Conservation (phyloP, 768 basidiomycete species). For the Boletus bicolor region DNA sequence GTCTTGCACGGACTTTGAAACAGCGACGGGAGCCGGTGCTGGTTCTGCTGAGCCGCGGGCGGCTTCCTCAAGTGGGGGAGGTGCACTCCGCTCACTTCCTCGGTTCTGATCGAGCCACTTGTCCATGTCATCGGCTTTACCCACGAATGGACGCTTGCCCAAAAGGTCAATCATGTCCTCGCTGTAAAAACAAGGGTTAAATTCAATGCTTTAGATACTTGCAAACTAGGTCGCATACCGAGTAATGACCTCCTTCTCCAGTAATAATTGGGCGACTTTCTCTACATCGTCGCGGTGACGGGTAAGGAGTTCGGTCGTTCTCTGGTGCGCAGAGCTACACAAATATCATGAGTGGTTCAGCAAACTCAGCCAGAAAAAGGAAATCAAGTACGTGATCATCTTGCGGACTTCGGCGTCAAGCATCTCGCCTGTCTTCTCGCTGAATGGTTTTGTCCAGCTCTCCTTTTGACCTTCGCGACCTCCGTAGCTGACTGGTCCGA, state of each 20-base stretch:
- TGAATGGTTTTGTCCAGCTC: constrained; percentile 95
- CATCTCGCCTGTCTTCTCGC: constrained; percentile 95
- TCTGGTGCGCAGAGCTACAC: constrained; percentile 66
- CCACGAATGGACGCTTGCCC: constrained; percentile 79
- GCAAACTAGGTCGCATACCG: constrained; percentile 48
- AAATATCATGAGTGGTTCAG: constrained; percentile 9
- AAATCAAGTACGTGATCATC: constrained; percentile 76
- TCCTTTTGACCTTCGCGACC: constrained; percentile 82
- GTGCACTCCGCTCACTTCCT: constrained; percentile 55
- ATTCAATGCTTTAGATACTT: not conserved
- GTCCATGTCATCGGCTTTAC: constrained; percentile 89
- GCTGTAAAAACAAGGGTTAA: constrained; percentile 35
- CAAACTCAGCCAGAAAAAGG: not conserved
- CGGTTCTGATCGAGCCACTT: constrained; percentile 89
- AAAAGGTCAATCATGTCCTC: constrained; percentile 86
- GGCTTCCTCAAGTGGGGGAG: constrained; percentile 56
- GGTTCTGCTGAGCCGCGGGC: constrained; percentile 39
- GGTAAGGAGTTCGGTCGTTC: constrained; percentile 78
- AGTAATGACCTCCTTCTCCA: constrained; percentile 96
- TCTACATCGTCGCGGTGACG: constrained; percentile 85
- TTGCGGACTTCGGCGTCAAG: constrained; percentile 88
- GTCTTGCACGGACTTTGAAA: constrained; percentile 39
- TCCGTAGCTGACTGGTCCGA: constrained; percentile 96
- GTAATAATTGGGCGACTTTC: constrained; percentile 83
- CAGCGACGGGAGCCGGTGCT: constrained; percentile 48